Evolutionary conservation across 164 flowering plant genomes (phyloP), one percentile per base, ranked within the genome.

Genomic region (Amborella trichopoda): DNA sequence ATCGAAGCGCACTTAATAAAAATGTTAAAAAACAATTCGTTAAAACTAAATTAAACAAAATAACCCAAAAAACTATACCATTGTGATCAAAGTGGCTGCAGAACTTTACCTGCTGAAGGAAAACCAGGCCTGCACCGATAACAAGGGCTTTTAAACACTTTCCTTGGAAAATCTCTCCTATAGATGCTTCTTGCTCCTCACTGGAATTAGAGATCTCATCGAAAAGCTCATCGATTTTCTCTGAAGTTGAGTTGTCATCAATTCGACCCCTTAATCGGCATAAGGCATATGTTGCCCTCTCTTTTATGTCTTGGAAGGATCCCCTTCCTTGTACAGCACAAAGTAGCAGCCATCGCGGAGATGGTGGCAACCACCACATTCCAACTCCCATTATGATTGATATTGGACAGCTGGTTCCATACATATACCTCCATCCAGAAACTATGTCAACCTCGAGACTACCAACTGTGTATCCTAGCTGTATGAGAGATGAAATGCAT

Each of bases 361-460:
- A 93, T 58, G 76, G 61, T 38, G 99, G 96, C 19, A 93, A 68
- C 81, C 94, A 93, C 88, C 81, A 88, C 81, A 82, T 77, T 62
- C 99, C 99, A 44, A 77, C 45, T 61, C 82, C 94, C 99, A 93
- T 87, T 5, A 83, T 67, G 32, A 87, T 28, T 18, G 99, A 56
- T 54, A 93, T 20, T 21, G 88, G 95, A 22, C 49, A 50, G 62
- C 88, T 80, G 27, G 70, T 72, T 50, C 64, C 99, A 68, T 75
- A 93, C 88, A 93, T 84, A 55, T 80, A 88, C 46, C 99, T 84
- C 99, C 99, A 93, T 54, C 96, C 99, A 30, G 80, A 46, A 38
- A 68, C 55, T 6, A 59, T 30, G 44, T 72, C 77, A 42, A 93
- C 73, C 58, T 78, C 71, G 43, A 84, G 75, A 73, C 95, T 80